phyloP scores from a whole-genome alignment of 192 early-diverging fungal genomes.

The Linnemannia exigua region DNA sequence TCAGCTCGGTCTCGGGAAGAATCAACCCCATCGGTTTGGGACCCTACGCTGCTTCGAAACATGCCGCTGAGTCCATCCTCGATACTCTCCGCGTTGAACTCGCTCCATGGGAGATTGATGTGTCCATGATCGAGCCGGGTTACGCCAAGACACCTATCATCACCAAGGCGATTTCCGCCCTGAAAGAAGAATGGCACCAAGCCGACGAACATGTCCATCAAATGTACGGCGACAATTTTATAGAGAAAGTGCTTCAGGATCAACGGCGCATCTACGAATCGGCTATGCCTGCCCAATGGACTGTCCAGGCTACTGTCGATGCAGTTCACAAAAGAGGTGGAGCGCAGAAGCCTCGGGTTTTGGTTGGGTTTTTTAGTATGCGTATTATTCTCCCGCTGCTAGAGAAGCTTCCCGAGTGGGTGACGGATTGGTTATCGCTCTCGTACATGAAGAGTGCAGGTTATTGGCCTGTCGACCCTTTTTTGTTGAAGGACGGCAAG shows the following conservation, averaged over 20 bases:
- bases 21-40: not conserved
- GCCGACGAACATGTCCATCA: not conserved
- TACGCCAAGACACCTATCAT: slow-evolving; percentile 1
- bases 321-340: not conserved
- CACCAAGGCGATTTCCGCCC: not conserved
- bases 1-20: not conserved
- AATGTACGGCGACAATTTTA: not conserved
- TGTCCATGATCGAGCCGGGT: slow-evolving; percentile 41
- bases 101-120: slow-evolving; percentile 38
- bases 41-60: slow-evolving; percentile 37
- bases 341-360: not conserved
- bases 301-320: not conserved
- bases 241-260: not conserved
- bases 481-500: not conserved
- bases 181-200: not conserved
- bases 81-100: slow-evolving; percentile 1
- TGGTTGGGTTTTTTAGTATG: not conserved
- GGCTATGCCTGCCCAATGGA: not conserved
- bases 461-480: not conserved
- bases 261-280: not conserved
- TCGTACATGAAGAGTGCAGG: not conserved
- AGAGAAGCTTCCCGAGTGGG: not conserved
- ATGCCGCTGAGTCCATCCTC: slow-evolving; percentile 33
- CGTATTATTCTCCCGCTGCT: not conserved
- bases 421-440: not conserved